A percentile compares a stretch with the other conserved stretches of the same genome.
phyloP scores from a whole-genome alignment of 371 early-diverging fungal genomes.

The Fennellomyces sp. region DNA sequence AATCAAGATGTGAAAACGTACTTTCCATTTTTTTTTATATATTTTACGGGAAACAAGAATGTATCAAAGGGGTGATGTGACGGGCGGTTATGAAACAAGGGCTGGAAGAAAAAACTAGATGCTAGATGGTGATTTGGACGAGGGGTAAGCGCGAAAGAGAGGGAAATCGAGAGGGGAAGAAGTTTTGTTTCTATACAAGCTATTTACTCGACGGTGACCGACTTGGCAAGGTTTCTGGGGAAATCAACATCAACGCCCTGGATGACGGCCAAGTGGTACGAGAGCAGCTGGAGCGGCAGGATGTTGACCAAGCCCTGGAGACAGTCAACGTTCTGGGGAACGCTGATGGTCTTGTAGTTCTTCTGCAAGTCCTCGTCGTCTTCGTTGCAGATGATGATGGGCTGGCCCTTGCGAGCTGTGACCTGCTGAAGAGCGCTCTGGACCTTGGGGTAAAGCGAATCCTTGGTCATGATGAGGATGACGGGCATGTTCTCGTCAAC shows the following conservation, averaged over 20 bases:
- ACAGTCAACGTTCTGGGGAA: constrained; percentile 92
- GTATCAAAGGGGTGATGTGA: too few relatives aligned
- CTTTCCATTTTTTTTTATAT: too few relatives aligned
- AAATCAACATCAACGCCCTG: constrained; percentile 97
- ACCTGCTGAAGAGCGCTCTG: constrained; percentile 96
- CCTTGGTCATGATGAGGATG: constrained; percentile 54
- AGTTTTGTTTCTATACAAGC: background rate
- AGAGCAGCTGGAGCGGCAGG: constrained; percentile 95
- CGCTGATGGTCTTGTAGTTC: constrained; percentile 78
- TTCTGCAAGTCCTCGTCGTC: constrained; percentile 71
- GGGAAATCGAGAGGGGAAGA: background rate
- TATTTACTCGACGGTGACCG: constrained; percentile 76
- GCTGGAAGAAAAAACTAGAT: background rate
- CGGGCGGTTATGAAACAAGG: too few relatives aligned
- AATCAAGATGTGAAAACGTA: too few relatives aligned
- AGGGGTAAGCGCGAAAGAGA: background rate
- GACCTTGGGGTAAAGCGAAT: constrained; percentile 68
- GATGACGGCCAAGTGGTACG: constrained; percentile 95
- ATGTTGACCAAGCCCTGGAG: constrained; percentile 86
- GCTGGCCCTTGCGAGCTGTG: constrained; percentile 93
- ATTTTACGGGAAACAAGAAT: too few relatives aligned
- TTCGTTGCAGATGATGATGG: constrained; percentile 93
- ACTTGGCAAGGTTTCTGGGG: constrained; percentile 98
- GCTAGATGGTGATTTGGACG: too few relatives aligned
- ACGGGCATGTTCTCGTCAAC: constrained; percentile 97